Percentiles rank a stretch among this genome's conserved stretches.
These are phyloP conservation scores for Nicotiana attenuata DNA, from an alignment of 257 asterid species.

Conservation along the genomic window DNA sequence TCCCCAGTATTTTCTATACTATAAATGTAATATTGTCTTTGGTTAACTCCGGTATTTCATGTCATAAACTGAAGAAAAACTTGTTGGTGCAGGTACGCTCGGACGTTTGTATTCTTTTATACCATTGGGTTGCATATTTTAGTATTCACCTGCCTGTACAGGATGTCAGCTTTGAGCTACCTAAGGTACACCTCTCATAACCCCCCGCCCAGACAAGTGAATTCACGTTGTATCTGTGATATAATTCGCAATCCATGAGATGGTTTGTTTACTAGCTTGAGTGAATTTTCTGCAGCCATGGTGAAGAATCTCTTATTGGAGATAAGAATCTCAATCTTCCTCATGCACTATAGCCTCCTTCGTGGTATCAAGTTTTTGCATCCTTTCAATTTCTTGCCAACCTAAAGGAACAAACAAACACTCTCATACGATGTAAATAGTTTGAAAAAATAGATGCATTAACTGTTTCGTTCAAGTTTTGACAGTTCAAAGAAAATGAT, in stretches of 20 bases:
- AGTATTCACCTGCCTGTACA: conserved; percentile 93
- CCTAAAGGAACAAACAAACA: background rate
- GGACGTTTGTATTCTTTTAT: conserved; percentile 91
- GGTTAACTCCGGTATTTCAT: background rate
- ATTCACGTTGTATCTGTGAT: background rate
- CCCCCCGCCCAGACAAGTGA: background rate
- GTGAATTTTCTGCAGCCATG: conserved; percentile 59
- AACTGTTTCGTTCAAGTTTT: background rate
- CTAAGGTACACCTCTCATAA: conserved; percentile 45
- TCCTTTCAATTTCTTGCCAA: background rate
- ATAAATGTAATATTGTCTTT: background rate
- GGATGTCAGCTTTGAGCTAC: conserved; percentile 96
- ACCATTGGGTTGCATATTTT: conserved; percentile 91
- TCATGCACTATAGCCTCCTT: conserved; percentile 41
- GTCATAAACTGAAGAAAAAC: conserved; percentile 1
- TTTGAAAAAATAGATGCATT: background rate
- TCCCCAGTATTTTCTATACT: background rate
- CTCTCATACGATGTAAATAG: conserved; percentile 5
- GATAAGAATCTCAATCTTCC: conserved; percentile 64
- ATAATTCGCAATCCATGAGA: background rate
- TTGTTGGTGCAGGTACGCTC: conserved; percentile 59
- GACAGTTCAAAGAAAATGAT: background rate
- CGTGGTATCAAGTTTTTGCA: background rate
- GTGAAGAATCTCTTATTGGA: conserved; percentile 43
- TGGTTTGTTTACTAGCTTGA: conserved; percentile 13